These are phyloP conservation scores for Talaromyces trachyspermus DNA, from an alignment of 495 filamentous ascomycete species.

Conservation along the genomic window DNA sequence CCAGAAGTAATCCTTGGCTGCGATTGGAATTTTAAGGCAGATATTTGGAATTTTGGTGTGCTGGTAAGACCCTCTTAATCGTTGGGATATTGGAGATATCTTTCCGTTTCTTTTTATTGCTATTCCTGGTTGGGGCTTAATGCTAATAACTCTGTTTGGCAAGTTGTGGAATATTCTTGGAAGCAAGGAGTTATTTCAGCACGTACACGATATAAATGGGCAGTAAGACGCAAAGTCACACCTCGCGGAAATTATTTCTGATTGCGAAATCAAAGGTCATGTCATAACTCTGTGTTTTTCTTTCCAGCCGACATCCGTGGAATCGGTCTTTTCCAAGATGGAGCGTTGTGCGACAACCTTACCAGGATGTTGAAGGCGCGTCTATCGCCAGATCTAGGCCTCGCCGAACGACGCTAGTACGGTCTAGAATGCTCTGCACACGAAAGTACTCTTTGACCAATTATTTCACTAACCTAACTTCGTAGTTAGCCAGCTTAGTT, in stretches of 20 bases:
- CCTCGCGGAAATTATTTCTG: conserved; percentile 21
- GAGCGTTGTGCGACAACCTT: too few relatives aligned
- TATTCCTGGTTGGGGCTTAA: not conserved
- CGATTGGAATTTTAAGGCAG: conserved; percentile 30
- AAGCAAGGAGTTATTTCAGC: conserved; percentile 18
- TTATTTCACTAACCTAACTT: too few relatives aligned
- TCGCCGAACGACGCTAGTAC: too few relatives aligned
- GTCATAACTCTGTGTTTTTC: too few relatives aligned
- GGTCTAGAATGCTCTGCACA: too few relatives aligned
- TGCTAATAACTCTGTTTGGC: not conserved
- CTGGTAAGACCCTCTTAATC: conserved; percentile 15
- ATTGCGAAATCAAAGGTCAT: not conserved
- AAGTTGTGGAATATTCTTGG: conserved; percentile 24
- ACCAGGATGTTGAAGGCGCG: too few relatives aligned
- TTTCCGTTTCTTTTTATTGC: not conserved
- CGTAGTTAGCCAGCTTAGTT: too few relatives aligned
- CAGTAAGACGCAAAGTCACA: conserved; percentile 17
- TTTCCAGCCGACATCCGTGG: too few relatives aligned
- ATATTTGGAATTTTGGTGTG: conserved; percentile 34
- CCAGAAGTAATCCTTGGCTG: conserved; percentile 32
- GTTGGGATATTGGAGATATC: not conserved
- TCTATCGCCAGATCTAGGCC: too few relatives aligned
- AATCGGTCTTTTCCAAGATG: too few relatives aligned
- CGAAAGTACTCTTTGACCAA: too few relatives aligned
- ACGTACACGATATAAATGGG: conserved; percentile 10